These are phyloP conservation scores for Volvox africanus DNA, from an alignment of 139 green algal genomes.

Conservation along the genomic window DNA sequence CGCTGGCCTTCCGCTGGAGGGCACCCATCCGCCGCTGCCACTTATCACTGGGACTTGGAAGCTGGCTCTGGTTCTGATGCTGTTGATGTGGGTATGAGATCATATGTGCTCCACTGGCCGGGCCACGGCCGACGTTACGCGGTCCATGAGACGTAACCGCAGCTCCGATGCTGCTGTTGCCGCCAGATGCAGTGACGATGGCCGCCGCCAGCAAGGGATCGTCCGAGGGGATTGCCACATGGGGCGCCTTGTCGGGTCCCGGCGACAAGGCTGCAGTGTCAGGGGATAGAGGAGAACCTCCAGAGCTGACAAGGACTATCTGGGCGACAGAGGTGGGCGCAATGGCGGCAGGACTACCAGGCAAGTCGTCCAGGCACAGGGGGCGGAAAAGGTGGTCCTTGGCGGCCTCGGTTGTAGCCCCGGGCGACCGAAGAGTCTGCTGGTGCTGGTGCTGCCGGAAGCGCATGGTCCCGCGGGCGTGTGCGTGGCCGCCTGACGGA, in stretches of 20 bases:
- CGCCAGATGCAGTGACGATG: neutral
- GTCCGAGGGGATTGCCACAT: neutral
- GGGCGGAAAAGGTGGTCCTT: neutral
- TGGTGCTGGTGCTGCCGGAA: neutral
- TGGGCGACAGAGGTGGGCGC: too few relatives aligned
- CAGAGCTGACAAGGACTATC: too few relatives aligned
- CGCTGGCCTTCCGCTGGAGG: neutral
- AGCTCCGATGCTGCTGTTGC: neutral
- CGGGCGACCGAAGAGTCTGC: neutral
- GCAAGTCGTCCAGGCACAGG: neutral
- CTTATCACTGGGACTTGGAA: neutral
- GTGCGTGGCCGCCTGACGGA: neutral
- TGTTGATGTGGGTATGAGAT: neutral
- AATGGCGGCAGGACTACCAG: neutral
- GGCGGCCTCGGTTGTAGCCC: too few relatives aligned
- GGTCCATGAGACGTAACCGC: neutral
- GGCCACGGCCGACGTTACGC: too few relatives aligned
- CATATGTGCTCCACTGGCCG: too few relatives aligned
- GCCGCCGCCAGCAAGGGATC: neutral
- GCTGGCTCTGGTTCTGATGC: neutral
- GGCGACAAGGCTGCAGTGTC: neutral
- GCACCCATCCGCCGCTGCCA: neutral
- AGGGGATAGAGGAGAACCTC: too few relatives aligned
- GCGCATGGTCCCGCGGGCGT: neutral
- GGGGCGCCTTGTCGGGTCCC: neutral